Evolutionary conservation across 768 basidiomycete genomes (phyloP).

Genomic region (Suillus alpinus): DNA sequence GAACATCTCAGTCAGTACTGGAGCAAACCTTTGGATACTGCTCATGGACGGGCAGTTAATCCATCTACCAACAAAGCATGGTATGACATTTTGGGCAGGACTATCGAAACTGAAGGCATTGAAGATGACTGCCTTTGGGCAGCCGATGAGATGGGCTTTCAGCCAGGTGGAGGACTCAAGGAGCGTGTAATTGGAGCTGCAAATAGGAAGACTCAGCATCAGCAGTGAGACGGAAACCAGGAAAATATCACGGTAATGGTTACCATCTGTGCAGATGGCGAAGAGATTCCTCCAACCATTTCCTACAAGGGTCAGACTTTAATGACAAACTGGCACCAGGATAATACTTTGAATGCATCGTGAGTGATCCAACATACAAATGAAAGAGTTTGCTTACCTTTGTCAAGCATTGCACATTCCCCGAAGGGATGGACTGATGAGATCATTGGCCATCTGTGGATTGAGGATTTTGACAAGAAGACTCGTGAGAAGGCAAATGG

Average conservation of each 20-base stretch:
- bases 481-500: slow-evolving; percentile 26
- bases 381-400: not conserved
- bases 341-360: slow-evolving; percentile 2
- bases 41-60: slow-evolving; percentile 6
- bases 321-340: slow-evolving; percentile 11
- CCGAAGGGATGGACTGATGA: slow-evolving; percentile 25
- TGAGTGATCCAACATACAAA: not conserved
- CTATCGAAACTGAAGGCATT: not conserved
- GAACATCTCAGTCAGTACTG: not conserved
- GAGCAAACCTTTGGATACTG: not conserved
- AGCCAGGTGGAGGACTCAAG: slow-evolving; percentile 1
- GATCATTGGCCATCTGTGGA: slow-evolving; percentile 22
- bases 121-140: slow-evolving; percentile 8
- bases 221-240: slow-evolving; percentile 9
- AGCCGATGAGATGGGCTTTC: slow-evolving; percentile 13
- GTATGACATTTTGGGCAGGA: not conserved
- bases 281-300: slow-evolving; percentile 12
- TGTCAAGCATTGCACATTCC: slow-evolving; percentile 11
- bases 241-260: slow-evolving; percentile 22
- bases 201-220: slow-evolving; percentile 6
- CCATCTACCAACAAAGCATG: slow-evolving; percentile 4
- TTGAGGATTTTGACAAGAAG: slow-evolving; percentile 28
- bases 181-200: slow-evolving; percentile 4
- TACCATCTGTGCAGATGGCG: slow-evolving; percentile 25
- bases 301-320: slow-evolving; percentile 10